Percentiles rank a stretch among this genome's conserved stretches.
Evolutionary conservation across 1,139 yeast species (phyloP).

Genomic region (Saccharomyces hybrid): DNA sequence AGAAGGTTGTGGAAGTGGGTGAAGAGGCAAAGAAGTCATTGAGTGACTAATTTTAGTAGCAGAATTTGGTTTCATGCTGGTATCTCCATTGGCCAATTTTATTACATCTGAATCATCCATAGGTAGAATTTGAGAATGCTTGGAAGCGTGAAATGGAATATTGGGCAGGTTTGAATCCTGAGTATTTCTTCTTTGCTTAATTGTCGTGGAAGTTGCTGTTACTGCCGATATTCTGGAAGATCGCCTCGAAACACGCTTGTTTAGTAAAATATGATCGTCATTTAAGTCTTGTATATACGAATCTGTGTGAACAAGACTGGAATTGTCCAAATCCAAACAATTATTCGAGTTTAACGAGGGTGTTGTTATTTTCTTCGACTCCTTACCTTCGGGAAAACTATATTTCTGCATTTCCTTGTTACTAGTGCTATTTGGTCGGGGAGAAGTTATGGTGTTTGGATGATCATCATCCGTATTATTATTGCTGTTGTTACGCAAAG

Average conservation of each 20-base stretch:
- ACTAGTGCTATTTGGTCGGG: not conserved
- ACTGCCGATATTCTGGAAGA: slow-evolving; percentile 7
- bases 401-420: not conserved
- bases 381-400: not conserved
- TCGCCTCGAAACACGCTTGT: slow-evolving; percentile 17
- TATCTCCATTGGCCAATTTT: slow-evolving; percentile 3
- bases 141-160: slow-evolving; percentile 28
- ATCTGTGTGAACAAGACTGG: slow-evolving; percentile 21
- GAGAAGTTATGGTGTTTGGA: not conserved
- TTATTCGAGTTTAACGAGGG: not conserved
- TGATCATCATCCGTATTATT: not conserved
- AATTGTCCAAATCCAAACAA: not conserved
- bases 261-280: slow-evolving; percentile 18
- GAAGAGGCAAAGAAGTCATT: slow-evolving; percentile 15
- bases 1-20: slow-evolving; percentile 2
- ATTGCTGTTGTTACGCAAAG: not conserved
- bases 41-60: slow-evolving; percentile 9
- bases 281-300: slow-evolving; percentile 24
- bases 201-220: not conserved
- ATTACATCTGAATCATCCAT: slow-evolving; percentile 12
- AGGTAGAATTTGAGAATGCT: slow-evolving; percentile 29
- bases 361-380: not conserved
- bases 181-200: slow-evolving; percentile 10
- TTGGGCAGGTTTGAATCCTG: slow-evolving; percentile 15
- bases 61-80: slow-evolving; percentile 4